Base-by-base conservation (phyloP, 768 basidiomycete species). In the Lactarius hatsudake region DNA sequence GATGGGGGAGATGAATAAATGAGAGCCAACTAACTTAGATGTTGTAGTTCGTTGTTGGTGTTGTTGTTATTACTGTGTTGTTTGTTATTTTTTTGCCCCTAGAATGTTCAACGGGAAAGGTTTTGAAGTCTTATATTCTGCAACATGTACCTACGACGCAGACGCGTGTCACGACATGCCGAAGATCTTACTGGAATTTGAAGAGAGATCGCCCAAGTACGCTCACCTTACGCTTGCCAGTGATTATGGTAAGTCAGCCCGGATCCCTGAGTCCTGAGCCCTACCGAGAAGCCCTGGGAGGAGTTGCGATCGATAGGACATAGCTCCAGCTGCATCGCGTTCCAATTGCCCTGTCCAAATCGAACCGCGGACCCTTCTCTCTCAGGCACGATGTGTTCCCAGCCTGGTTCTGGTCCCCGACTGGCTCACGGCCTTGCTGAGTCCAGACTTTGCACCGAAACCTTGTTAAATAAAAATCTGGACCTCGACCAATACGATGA, bases 1-100 rank as follows among this genome's bases (percentile, higher is more conserved):
- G 68, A 66, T 2, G 64, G 53, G 10, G 55, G 57, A 1, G 64
- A 65, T 6, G 64, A 65, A 51, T 59, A 53, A 62, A 57, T 7
- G 59, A 38, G 23, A n/a, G 28, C 10, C 2, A 53, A 2, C 36
- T 34, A 34, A 34, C 34, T 34, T 38, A 38, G 12, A 38, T 38
- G 36, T 36, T 12, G 36, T 36, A 53, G 20, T 51, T 23, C 43
- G 61, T 32, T 53, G 61, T 9, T 62, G 32, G 9, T 38, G 40
- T 30, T 55, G 26, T 15, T 54, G 53, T 13, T 54, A 12, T 56
- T 18, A 6, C 18, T 15, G 12, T 23, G 48, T 51, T 13, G n/a
- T 51, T 4, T 26, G n/a, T n/a, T n/a, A 7, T 26, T 59, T 40
- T 40, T 40, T 59, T 7, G 20, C 30, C 30, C 34, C 18, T 34